Conservation (phyloP, 2,329 filamentous ascomycete species). For the Graphiopsis chlorocephala region DNA sequence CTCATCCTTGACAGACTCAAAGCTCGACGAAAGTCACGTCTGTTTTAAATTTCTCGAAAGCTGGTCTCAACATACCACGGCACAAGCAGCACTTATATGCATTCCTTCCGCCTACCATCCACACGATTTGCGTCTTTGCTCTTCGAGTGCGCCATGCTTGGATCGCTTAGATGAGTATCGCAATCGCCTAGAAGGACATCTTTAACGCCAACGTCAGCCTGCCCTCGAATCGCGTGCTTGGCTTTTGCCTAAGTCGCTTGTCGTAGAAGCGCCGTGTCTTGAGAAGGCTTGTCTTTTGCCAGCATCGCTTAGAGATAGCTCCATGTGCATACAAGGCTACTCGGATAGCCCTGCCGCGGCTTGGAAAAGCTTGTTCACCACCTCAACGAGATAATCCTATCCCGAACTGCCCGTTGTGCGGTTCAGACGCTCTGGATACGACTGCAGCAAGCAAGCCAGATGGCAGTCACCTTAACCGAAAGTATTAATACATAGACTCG, state of each 20-base stretch:
- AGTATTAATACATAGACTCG: neutral
- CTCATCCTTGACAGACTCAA: neutral
- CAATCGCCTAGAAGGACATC: neutral
- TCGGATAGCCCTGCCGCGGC: neutral
- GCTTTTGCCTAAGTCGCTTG: neutral
- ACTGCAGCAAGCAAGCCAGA: neutral
- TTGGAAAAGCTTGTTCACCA: neutral
- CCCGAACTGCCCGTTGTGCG: neutral
- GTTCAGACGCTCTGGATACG: neutral
- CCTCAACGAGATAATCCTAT: neutral
- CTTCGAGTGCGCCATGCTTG: neutral
- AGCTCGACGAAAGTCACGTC: neutral
- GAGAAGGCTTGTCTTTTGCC: neutral
- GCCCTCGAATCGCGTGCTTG: conserved; percentile 2
- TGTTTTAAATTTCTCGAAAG: neutral
- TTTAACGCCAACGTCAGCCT: neutral
- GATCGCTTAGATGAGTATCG: neutral
- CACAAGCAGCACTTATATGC: neutral
- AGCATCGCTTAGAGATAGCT: neutral
- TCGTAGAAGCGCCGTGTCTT: neutral
- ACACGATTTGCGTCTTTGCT: neutral
- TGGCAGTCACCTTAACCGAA: neutral
- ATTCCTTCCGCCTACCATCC: neutral
- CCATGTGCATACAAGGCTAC: neutral
- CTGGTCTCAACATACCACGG: neutral